Evolutionary conservation across 371 early-diverging fungal genomes (phyloP).

Genomic region (Mortierella sp.): DNA sequence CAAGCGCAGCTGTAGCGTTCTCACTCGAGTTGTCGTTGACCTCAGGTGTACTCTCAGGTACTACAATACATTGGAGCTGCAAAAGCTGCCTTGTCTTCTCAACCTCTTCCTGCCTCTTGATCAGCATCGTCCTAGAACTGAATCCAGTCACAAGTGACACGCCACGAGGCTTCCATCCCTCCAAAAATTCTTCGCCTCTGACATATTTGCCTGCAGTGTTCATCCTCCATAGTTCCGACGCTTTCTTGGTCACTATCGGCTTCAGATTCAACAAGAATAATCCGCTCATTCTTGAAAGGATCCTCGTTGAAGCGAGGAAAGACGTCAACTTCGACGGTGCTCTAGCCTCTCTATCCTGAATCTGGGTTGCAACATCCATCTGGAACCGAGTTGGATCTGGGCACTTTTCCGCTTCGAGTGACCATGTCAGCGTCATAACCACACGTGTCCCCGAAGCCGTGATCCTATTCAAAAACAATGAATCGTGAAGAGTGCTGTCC

Average conservation of each 20-base stretch:
- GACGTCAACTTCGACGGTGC: slow-evolving; percentile 58
- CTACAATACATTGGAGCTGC: slow-evolving; percentile 18
- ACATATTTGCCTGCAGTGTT: slow-evolving; percentile 83
- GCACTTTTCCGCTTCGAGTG: slow-evolving; percentile 70
- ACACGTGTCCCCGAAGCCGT: slow-evolving; percentile 72
- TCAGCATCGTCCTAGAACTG: slow-evolving; percentile 56
- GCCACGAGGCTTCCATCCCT: slow-evolving; percentile 81
- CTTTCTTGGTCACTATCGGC: slow-evolving; percentile 68
- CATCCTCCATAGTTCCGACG: slow-evolving; percentile 77
- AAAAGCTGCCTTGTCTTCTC: slow-evolving; percentile 61
- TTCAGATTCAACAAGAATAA: slow-evolving; percentile 67
- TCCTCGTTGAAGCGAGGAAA: slow-evolving; percentile 49
- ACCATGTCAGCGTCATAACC: slow-evolving; percentile 66
- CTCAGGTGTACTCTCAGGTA: neutral
- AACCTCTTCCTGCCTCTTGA: slow-evolving; percentile 61
- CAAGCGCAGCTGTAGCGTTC: slow-evolving; percentile 1
- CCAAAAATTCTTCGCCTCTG: slow-evolving; percentile 86
- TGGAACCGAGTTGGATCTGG: slow-evolving; percentile 65
- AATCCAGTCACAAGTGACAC: slow-evolving; percentile 77
- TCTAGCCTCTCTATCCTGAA: slow-evolving; percentile 69
- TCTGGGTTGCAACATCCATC: slow-evolving; percentile 76
- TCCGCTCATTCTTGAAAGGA: slow-evolving; percentile 62
- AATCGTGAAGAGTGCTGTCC: slow-evolving; percentile 89
- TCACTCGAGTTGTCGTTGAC: too few species aligned
- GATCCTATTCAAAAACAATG: slow-evolving; percentile 75